Evolutionary conservation across 2,329 filamentous ascomycete genomes (phyloP), one percentile per base, ranked within the genome.

Genomic region (Peltaster fructicola): DNA sequence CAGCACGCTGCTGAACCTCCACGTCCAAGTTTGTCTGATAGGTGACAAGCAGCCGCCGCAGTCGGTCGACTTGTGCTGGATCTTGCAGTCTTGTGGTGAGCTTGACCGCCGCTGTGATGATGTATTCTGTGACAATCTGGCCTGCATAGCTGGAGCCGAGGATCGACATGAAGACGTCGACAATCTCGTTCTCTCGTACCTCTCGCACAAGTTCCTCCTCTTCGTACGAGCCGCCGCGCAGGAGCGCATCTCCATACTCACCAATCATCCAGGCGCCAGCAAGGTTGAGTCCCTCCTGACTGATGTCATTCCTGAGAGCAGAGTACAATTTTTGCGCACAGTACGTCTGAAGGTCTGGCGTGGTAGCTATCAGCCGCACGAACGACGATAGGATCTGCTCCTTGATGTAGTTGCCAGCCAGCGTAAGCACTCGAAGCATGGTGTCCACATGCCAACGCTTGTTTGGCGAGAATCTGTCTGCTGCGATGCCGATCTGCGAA

Each of bases 371-470:
- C 3, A 98, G 68, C 23, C 90, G 77, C 31, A 98, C 77, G 46
- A 98, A 95, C 0, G 88, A 95, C 0, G 88, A 93, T 30, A 98
- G 55, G 31, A 98, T 98, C 40, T 90, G 88, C 50, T 98, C 88
- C 51, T 93, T 95, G 38, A 98, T 84, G 44, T 88, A 92, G 53
- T 90, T 92, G 22, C 88, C 88, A 25, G 88, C 88, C 36, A 98
- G 62, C 30, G 84, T 92, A 39, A 98, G 55, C 13, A 98, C 82
- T 12, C 90, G 70, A 26, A 98, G 61, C 74, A 98, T 93, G 3
- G 90, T 98, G 45, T 98, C 88, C 39, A 95, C 76, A 48, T 98
- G 88, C 88, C 88, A 98, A 47, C 88, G 67, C 57, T 95, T 95
- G 56, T 88, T 95, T 1, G 88, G 90, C 2, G 88, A 79, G 52